Evolutionary conservation across 441 rosid genomes (phyloP).

Genomic region (Gossypium lobatum): DNA sequence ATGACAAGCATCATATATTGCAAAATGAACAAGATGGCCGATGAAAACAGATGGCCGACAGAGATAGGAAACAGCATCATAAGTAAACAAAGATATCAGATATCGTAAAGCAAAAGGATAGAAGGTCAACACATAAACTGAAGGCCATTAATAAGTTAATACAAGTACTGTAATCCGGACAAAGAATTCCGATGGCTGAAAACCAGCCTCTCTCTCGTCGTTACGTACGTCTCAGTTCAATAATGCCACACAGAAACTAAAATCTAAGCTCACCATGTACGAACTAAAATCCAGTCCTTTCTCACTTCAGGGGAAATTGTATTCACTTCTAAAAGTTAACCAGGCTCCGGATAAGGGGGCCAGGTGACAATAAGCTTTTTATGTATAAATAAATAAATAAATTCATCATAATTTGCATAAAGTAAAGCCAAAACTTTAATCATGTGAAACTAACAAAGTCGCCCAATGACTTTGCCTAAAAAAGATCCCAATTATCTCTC

Average conservation of each 20-base stretch:
- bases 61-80: neutral
- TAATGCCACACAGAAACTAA: neutral
- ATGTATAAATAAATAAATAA: neutral
- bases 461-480: slow-evolving; percentile 12
- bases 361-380: slow-evolving; percentile 21
- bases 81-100: neutral
- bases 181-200: slow-evolving; percentile 4
- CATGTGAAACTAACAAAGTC: slow-evolving; percentile 19
- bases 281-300: neutral
- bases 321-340: neutral
- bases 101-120: neutral
- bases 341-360: slow-evolving; percentile 21
- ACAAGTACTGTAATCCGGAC: neutral
- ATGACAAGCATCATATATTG: neutral
- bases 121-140: neutral
- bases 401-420: slow-evolving; percentile 13
- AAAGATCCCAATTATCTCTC: slow-evolving; percentile 20
- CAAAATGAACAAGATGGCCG: neutral
- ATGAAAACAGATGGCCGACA: neutral
- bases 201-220: neutral
- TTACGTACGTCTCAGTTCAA: slow-evolving; percentile 1
- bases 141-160: slow-evolving; percentile 1
- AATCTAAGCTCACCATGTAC: neutral
- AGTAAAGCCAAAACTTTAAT: slow-evolving; percentile 19
- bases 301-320: neutral